Percentiles rank a stretch among this genome's conserved stretches.
Conservation (phyloP, 371 early-diverging fungal genomes). For the Rhizopus stolonifer region DNA sequence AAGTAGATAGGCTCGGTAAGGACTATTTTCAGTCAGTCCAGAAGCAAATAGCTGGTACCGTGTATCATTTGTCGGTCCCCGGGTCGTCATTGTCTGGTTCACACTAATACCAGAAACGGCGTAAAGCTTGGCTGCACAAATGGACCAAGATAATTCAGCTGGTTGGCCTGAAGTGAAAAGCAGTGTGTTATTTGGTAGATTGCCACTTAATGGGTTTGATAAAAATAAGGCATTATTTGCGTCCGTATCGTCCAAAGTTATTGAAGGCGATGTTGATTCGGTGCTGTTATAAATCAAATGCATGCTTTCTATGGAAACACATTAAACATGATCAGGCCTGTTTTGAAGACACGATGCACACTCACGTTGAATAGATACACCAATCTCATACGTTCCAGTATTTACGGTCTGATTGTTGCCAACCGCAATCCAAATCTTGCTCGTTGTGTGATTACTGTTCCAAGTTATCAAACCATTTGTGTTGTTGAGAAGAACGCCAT, state of each 20-base stretch:
- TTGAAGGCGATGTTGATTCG: slow-evolving; percentile 23
- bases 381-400: slow-evolving; percentile 49
- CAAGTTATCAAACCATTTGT: slow-evolving; percentile 36
- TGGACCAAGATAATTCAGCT: slow-evolving; percentile 38
- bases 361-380: slow-evolving; percentile 53
- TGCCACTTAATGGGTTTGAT: slow-evolving; percentile 30
- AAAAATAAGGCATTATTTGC: slow-evolving; percentile 52
- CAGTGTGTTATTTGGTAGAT: slow-evolving; percentile 43
- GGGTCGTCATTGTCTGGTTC: slow-evolving; percentile 36
- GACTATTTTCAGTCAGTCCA: slow-evolving; percentile 34
- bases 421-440: slow-evolving; percentile 45
- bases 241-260: slow-evolving; percentile 59
- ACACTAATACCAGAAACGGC: slow-evolving; percentile 28
- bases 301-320: slow-evolving; percentile 21
- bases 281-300: slow-evolving; percentile 28
- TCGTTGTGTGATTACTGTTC: slow-evolving; percentile 20
- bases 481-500: slow-evolving; percentile 29
- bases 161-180: slow-evolving; percentile 38
- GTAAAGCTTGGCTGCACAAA: slow-evolving; percentile 48
- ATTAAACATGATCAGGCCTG: background rate
- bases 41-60: slow-evolving; percentile 39
- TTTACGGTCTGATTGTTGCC: slow-evolving; percentile 8
- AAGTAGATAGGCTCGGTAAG: slow-evolving; percentile 48
- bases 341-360: background rate
- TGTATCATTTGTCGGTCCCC: slow-evolving; percentile 22